phyloP scores from a whole-genome alignment of 805 yeast genomes.

The Candida wancherniae region DNA sequence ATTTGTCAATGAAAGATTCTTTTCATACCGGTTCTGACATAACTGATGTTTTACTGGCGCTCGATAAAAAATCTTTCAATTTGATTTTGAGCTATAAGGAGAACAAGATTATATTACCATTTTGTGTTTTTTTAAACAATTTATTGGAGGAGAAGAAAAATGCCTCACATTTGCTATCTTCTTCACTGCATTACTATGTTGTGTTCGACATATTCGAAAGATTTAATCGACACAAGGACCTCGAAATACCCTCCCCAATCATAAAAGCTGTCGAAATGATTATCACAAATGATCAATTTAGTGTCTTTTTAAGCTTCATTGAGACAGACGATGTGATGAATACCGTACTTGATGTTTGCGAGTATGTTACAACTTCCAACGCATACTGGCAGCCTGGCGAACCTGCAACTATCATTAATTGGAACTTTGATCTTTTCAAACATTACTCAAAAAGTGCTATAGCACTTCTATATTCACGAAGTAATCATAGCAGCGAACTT shows the following conservation, averaged over 20 bases:
- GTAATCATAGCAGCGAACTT: constrained; percentile 4
- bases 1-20: constrained; percentile 4
- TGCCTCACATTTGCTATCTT: too few relatives aligned
- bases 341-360: constrained; percentile 4
- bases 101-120: constrained; percentile 6
- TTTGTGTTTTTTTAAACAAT: constrained; percentile 4
- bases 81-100: neutral
- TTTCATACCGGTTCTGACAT: constrained; percentile 1
- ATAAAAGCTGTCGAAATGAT: too few relatives aligned
- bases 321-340: constrained; percentile 1
- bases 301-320: constrained; percentile 1
- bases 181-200: too few relatives aligned
- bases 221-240: too few relatives aligned
- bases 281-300: too few relatives aligned
- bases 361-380: constrained; percentile 31
- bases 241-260: too few relatives aligned
- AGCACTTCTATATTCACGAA: constrained; percentile 9
- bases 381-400: constrained; percentile 39
- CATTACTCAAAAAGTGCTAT: constrained; percentile 14
- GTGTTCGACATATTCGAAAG: too few relatives aligned
- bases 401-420: constrained; percentile 35
- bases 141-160: too few relatives aligned
- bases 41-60: constrained; percentile 2
- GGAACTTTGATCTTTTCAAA: constrained; percentile 34
- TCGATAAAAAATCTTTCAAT: constrained; percentile 3